Percentiles rank a stretch among this genome's conserved stretches.
Evolutionary conservation across 2,329 filamentous ascomycete species (phyloP).

Genomic region (Pestalotiopsis sp.): DNA sequence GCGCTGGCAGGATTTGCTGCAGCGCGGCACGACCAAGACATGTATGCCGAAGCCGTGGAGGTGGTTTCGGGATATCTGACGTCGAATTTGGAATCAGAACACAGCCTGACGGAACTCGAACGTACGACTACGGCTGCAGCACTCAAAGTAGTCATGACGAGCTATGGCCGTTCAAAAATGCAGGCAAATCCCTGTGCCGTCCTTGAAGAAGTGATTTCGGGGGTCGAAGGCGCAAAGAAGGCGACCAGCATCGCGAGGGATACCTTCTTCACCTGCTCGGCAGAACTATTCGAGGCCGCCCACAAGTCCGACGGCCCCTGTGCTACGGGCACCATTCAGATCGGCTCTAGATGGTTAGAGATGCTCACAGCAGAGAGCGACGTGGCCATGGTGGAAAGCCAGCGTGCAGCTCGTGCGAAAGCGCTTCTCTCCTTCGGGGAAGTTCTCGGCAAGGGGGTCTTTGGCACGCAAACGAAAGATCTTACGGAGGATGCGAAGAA

Average conservation of each 20-base stretch:
- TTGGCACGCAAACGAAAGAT: constrained; percentile 31
- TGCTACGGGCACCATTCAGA: constrained; percentile 14
- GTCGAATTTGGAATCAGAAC: constrained; percentile 42
- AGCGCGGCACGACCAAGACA: constrained; percentile 67
- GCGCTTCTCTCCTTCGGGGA: constrained; percentile 44
- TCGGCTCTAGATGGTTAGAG: constrained; percentile 41
- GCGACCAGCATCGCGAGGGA: constrained; percentile 47
- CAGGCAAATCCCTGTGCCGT: constrained; percentile 36
- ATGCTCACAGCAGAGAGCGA: constrained; percentile 48
- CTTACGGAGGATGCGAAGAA: constrained; percentile 25
- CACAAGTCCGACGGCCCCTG: constrained; percentile 19
- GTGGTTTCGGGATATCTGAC: constrained; percentile 68
- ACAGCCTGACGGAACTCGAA: constrained; percentile 41
- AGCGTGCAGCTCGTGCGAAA: constrained; percentile 49
- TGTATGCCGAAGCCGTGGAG: constrained; percentile 66
- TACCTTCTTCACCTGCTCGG: constrained; percentile 53
- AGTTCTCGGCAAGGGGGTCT: constrained; percentile 43
- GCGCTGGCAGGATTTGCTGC: constrained; percentile 74
- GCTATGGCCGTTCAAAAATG: constrained; percentile 47
- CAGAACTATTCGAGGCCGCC: constrained; percentile 48
- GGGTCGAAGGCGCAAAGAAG: constrained; percentile 33
- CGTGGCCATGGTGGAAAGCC: constrained; percentile 52
- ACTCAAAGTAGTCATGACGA: constrained; percentile 50
- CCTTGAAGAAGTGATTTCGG: constrained; percentile 40
- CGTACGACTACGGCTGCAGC: constrained; percentile 49